Evolutionary conservation across 106 monocot species (phyloP).

Genomic region (Agapanthus africanus): DNA sequence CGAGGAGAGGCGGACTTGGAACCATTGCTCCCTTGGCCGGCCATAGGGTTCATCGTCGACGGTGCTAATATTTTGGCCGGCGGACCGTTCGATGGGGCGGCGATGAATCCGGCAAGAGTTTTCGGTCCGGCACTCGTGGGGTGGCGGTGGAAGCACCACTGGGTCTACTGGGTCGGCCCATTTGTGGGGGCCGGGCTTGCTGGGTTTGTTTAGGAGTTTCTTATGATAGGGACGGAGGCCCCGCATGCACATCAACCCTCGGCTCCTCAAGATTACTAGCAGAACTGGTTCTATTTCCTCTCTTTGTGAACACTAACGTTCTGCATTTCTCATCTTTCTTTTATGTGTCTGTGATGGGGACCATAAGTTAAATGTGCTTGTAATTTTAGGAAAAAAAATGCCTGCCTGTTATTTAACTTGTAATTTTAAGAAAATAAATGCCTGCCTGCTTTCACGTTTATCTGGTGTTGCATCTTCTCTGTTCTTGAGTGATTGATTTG

Average conservation of each 20-base stretch:
- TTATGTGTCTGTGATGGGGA: no score
- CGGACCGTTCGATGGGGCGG: constrained; percentile 75
- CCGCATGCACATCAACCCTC: constrained; percentile 55
- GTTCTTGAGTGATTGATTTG: no score
- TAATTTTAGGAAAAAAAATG: no score
- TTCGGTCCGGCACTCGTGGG: constrained; percentile 75
- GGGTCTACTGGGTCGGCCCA: constrained; percentile 85
- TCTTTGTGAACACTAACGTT: no score
- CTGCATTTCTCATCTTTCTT: no score
- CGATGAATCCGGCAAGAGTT: constrained; percentile 86
- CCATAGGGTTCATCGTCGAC: constrained; percentile 56
- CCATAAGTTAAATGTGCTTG: no score
- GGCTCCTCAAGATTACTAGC: constrained; percentile 74
- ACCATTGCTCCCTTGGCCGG: constrained; percentile 63
- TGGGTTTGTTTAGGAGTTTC: constrained; percentile 59
- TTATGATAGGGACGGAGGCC: constrained; percentile 42
- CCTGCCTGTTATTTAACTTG: no score
- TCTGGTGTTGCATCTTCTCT: no score
- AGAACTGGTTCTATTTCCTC: no score
- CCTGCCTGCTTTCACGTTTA: no score
- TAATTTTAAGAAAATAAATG: no score
- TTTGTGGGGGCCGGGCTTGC: constrained; percentile 58
- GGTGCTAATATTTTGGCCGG: constrained; percentile 76
- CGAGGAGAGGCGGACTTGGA: constrained; percentile 49
- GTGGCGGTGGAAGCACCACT: constrained; percentile 67